A percentile compares a stretch with the other conserved stretches of the same genome.
Evolutionary conservation across 75 land plant genomes (phyloP).

Genomic region (Pseudotsuga menziesii): DNA sequence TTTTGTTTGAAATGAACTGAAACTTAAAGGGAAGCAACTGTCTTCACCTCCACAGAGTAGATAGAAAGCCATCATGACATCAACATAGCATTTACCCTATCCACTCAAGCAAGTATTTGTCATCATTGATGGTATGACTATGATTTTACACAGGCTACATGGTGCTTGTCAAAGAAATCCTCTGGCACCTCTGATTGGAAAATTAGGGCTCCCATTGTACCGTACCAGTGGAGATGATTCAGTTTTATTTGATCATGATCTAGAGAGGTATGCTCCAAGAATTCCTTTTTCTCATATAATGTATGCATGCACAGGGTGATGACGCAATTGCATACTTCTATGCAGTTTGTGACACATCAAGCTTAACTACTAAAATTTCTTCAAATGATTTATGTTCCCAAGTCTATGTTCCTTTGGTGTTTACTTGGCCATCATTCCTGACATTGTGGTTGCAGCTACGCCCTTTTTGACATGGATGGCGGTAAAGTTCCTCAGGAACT

Average conservation of each 20-base stretch:
- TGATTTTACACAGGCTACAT: conserved; percentile 68
- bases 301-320: not conserved
- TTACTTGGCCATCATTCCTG: conserved; percentile 26
- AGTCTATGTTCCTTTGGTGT: conserved; percentile 4
- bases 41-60: no score
- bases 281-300: not conserved
- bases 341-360: no score
- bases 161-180: conserved; percentile 94
- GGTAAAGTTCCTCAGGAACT: conserved; percentile 63
- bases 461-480: conserved; percentile 81
- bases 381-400: no score
- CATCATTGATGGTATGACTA: not conserved
- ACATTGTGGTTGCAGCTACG: conserved; percentile 54
- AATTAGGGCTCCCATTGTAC: conserved; percentile 65
- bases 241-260: conserved; percentile 92
- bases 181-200: conserved; percentile 71
- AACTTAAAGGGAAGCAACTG: no score
- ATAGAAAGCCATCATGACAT: no score
- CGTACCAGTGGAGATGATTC: conserved; percentile 97
- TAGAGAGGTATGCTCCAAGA: conserved; percentile 62
- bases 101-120: not conserved
- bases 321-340: no score
- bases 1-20: not conserved
- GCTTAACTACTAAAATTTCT: no score
- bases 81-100: not conserved